Evolutionary conservation across 257 asterid genomes (phyloP).

Genomic region (Knoxia roxburghii): DNA sequence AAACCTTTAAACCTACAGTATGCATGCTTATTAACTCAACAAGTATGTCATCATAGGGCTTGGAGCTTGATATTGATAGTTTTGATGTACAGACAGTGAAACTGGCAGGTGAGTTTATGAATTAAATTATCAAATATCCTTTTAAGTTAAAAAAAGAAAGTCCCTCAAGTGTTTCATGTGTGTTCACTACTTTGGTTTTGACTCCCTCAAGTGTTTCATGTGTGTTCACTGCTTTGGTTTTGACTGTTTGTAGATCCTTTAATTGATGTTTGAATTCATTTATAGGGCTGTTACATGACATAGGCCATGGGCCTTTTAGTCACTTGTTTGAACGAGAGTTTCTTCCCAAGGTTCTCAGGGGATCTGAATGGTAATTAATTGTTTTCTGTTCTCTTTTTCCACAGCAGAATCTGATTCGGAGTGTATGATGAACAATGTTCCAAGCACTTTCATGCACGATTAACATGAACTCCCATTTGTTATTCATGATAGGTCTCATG

Average conservation of each 20-base stretch:
- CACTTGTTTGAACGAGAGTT: constrained; percentile 90
- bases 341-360: constrained; percentile 61
- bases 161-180: too few species aligned
- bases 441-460: not conserved
- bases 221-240: not conserved
- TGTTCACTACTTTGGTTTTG: too few species aligned
- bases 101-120: constrained; percentile 64
- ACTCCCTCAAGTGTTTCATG: too few species aligned
- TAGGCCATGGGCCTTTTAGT: constrained; percentile 97
- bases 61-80: constrained; percentile 79
- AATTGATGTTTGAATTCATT: constrained; percentile 17
- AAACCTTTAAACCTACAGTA: constrained; percentile 4
- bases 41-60: constrained; percentile 47
- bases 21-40: constrained; percentile 5
- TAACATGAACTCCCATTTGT: not conserved
- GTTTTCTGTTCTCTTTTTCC: not conserved
- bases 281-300: constrained; percentile 84
- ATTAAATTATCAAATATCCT: constrained; percentile 16
- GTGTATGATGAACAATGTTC: not conserved
- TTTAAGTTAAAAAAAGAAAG: constrained; percentile 5
- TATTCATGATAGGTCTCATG: constrained; percentile 70
- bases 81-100: constrained; percentile 76
- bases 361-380: constrained; percentile 58
- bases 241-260: constrained; percentile 13
- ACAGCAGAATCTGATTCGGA: not conserved